Conservation (phyloP, 805 yeast species). For the Ascoidea rubescens region DNA sequence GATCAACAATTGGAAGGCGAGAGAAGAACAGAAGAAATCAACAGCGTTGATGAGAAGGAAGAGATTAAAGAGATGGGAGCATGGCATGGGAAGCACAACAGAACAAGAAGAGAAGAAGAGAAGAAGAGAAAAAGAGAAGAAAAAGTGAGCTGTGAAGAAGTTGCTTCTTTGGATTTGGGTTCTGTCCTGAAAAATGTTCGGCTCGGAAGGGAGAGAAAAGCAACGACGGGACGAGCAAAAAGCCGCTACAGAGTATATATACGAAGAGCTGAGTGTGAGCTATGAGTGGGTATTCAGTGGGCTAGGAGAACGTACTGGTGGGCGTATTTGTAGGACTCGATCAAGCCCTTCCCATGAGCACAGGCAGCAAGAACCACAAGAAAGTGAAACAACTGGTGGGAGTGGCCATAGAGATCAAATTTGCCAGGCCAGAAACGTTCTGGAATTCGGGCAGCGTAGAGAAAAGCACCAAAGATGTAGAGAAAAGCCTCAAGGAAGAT, state of each 20-base stretch:
- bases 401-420: conserved; percentile 62
- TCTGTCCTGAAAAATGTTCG: no score
- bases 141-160: no score
- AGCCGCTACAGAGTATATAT: not conserved
- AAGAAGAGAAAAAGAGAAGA: no score
- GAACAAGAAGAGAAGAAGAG: no score
- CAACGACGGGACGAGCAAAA: no score
- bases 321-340: conserved; percentile 37
- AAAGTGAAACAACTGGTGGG: conserved; percentile 76
- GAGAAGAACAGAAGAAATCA: no score
- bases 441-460: conserved; percentile 72
- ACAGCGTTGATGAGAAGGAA: no score
- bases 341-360: conserved; percentile 56
- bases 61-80: no score
- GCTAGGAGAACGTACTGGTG: conserved; percentile 18
- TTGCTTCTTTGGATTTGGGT: no score
- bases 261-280: not conserved
- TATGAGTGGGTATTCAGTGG: not conserved
- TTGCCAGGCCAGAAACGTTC: conserved; percentile 51
- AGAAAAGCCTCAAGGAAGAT: conserved; percentile 56
- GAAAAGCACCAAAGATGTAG: conserved; percentile 65
- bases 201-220: no score
- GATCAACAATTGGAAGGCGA: no score
- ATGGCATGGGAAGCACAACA: no score
- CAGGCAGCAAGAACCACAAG: conserved; percentile 65